A percentile compares a stretch with the other conserved stretches of the same genome.
phyloP scores from a whole-genome alignment of 2,329 filamentous ascomycete genomes.

The Aspergillus niger region DNA sequence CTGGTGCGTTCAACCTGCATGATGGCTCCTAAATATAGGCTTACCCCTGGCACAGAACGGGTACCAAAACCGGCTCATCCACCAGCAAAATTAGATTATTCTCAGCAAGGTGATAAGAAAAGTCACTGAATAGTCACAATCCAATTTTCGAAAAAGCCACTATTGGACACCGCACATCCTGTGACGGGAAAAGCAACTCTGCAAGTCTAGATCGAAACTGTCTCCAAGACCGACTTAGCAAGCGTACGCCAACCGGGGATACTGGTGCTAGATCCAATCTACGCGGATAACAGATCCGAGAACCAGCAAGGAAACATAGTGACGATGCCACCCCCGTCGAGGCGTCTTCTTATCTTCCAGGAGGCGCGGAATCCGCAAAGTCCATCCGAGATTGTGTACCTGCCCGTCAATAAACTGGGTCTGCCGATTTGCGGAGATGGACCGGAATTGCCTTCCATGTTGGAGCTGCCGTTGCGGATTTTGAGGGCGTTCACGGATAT shows the following conservation, averaged over 20 bases:
- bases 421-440: conserved; percentile 38
- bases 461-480: conserved; percentile 38
- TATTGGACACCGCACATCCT: not conserved
- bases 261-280: not conserved
- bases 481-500: conserved; percentile 42
- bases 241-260: not conserved
- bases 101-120: not conserved
- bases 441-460: conserved; percentile 36
- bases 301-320: not conserved
- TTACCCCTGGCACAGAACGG: not conserved
- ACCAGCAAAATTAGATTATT: not conserved
- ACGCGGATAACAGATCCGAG: not conserved
- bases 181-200: not conserved
- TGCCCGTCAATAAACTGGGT: conserved; percentile 40
- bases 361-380: conserved; percentile 37
- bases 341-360: conserved; percentile 42
- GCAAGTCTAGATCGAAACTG: not conserved
- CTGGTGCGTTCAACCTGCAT: not conserved
- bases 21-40: not conserved
- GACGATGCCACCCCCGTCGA: conserved; percentile 8
- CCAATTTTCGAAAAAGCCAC: not conserved
- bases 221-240: not conserved
- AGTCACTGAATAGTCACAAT: not conserved
- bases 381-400: conserved; percentile 30
- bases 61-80: not conserved